Evolutionary conservation across 352 stramenopile species (phyloP).

Genomic region (Blastocystis sp.): DNA sequence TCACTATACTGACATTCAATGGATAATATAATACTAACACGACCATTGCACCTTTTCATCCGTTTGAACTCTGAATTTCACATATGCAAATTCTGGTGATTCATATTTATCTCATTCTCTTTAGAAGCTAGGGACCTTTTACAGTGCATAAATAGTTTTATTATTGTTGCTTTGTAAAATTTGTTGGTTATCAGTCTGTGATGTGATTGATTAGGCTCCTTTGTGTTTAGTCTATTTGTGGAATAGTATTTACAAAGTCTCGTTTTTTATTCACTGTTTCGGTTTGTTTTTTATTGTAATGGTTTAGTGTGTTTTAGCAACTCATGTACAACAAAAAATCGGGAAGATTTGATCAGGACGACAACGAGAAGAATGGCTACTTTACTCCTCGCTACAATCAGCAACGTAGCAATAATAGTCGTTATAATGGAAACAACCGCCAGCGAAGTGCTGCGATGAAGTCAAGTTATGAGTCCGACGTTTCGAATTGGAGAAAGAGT

Average conservation of each 20-base stretch:
- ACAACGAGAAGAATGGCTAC: neutral
- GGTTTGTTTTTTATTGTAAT: neutral
- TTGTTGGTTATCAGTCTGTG: neutral
- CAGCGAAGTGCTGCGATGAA: neutral
- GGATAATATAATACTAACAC: neutral
- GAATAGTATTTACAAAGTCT: neutral
- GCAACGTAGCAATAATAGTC: neutral
- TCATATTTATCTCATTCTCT: neutral
- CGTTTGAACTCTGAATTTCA: neutral
- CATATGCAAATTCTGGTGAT: neutral
- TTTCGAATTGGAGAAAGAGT: neutral
- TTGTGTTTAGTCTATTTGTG: neutral
- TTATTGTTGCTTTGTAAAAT: too few species aligned
- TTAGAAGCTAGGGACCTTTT: neutral
- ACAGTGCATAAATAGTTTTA: neutral
- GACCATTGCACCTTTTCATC: neutral
- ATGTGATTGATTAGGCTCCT: neutral
- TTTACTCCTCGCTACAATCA: slow-evolving; percentile 3
- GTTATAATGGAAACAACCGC: slow-evolving; percentile 29
- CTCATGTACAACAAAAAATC: neutral
- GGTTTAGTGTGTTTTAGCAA: neutral
- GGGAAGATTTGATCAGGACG: neutral
- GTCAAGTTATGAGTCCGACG: neutral
- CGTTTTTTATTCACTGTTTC: neutral
- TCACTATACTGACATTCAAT: neutral